Conservation (phyloP, 2,329 filamentous ascomycete genomes). For the Cladophialophora chaetospira region DNA sequence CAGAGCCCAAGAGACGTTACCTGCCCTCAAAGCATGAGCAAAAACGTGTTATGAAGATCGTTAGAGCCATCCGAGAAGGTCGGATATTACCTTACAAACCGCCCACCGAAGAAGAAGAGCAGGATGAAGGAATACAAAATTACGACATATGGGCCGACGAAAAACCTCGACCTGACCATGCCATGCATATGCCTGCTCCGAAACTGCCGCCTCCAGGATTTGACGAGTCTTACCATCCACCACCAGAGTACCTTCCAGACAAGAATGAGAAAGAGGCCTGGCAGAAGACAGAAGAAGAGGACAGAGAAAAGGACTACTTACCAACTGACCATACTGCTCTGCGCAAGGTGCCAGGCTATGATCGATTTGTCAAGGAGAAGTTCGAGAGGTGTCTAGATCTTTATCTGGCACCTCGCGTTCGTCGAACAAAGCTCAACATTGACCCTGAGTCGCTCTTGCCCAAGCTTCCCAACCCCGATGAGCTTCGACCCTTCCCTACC, state of each 20-base stretch:
- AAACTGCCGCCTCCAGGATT: slow-evolving; percentile 92
- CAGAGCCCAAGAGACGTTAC: slow-evolving; percentile 94
- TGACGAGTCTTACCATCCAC: slow-evolving; percentile 94
- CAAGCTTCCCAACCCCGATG: slow-evolving; percentile 88
- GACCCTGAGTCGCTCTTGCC: slow-evolving; percentile 90
- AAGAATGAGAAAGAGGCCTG: slow-evolving; percentile 80
- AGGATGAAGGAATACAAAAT: slow-evolving; percentile 69
- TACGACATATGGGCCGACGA: slow-evolving; percentile 98
- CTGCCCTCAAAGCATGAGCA: slow-evolving; percentile 95
- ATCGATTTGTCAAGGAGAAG: slow-evolving; percentile 86
- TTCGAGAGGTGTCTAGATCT: slow-evolving; percentile 95
- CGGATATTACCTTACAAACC: slow-evolving; percentile 89
- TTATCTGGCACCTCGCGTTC: slow-evolving; percentile 88
- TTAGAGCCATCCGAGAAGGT: slow-evolving; percentile 91
- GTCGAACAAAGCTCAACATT: slow-evolving; percentile 93
- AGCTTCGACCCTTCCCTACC: slow-evolving; percentile 92
- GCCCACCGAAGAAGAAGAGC: slow-evolving; percentile 70
- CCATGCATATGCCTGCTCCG: slow-evolving; percentile 93
- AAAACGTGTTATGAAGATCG: slow-evolving; percentile 95
- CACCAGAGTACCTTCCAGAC: slow-evolving; percentile 87
- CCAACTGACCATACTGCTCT: slow-evolving; percentile 80
- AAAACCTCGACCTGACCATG: slow-evolving; percentile 74
- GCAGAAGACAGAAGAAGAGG: slow-evolving; percentile 85
- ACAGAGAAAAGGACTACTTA: slow-evolving; percentile 85
- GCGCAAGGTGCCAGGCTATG: slow-evolving; percentile 89